A percentile compares a stretch with the other conserved stretches of the same genome.
These are phyloP conservation scores for Eleusine indica DNA, from an alignment of 176 grass and related monocot species.

Conservation along the genomic window DNA sequence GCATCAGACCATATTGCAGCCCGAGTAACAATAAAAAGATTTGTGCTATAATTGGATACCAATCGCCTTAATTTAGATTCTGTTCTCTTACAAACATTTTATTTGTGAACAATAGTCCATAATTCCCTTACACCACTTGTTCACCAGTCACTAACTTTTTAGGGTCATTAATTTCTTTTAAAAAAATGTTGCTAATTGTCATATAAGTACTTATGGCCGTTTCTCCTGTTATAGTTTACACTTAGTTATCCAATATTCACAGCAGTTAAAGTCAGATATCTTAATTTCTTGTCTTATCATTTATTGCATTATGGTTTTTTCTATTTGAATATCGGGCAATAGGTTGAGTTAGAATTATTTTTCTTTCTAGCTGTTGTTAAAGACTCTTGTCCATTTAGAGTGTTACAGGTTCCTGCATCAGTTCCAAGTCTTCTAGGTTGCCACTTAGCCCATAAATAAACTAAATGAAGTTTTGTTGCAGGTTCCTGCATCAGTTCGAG, in stretches of 20 bases:
- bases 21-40: neutral
- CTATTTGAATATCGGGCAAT: neutral
- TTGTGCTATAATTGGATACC: neutral
- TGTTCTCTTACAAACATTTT: slow-evolving; percentile 1
- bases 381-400: neutral
- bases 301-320: neutral
- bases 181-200: neutral
- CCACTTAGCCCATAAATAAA: slow-evolving; percentile 18
- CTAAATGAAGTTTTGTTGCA: slow-evolving; percentile 39
- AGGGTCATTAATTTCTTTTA: neutral
- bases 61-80: neutral
- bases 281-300: slow-evolving; percentile 6
- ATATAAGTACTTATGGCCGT: neutral
- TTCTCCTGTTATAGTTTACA: slow-evolving; percentile 9
- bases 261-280: slow-evolving; percentile 8
- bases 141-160: neutral
- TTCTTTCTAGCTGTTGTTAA: neutral
- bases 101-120: neutral
- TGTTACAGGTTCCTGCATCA: neutral
- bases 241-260: neutral
- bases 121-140: neutral
- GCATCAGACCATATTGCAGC: neutral
- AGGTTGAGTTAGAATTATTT: neutral
- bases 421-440: neutral
- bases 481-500: slow-evolving; percentile 94